Percentiles rank a stretch among this genome's conserved stretches.
These are phyloP conservation scores for Metarhizium humberi DNA, from an alignment of 2,329 filamentous ascomycete genomes.

Conservation along the genomic window DNA sequence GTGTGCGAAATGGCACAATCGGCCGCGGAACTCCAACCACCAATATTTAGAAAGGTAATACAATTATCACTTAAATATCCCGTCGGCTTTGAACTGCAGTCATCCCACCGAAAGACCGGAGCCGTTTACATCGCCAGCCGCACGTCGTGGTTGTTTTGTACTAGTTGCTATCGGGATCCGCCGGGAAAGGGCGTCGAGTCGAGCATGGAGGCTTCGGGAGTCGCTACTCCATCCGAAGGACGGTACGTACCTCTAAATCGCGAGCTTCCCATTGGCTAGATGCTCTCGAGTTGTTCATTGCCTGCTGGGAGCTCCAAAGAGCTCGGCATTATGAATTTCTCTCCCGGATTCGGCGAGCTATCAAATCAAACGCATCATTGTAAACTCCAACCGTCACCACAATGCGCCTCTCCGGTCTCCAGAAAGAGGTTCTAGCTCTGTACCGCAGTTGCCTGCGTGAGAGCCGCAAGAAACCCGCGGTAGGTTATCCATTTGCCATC, in stretches of 20 bases:
- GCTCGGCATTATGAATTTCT: neutral
- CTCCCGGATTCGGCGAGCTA: neutral
- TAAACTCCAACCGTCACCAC: constrained; percentile 5
- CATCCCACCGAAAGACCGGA: too few relatives aligned
- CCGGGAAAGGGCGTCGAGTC: neutral
- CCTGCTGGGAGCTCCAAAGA: neutral
- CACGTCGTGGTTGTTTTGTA: too few relatives aligned
- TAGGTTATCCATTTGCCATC: constrained; percentile 24
- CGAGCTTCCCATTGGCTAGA: neutral
- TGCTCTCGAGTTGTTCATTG: neutral
- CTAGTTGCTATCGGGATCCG: too few relatives aligned
- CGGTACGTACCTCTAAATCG: neutral
- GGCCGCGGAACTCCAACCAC: too few relatives aligned
- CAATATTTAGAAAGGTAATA: too few relatives aligned
- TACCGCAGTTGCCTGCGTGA: constrained; percentile 82
- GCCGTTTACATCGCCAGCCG: too few relatives aligned
- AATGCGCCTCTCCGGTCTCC: constrained; percentile 13
- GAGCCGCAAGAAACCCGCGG: constrained; percentile 68
- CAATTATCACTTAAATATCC: too few relatives aligned
- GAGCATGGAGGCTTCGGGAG: neutral
- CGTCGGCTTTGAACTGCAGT: too few relatives aligned
- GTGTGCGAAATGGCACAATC: too few relatives aligned
- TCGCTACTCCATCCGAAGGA: neutral
- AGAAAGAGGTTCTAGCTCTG: constrained; percentile 26
- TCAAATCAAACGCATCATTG: neutral